These are phyloP conservation scores for Rubia tinctorum DNA, from an alignment of 305 asterid species.

Conservation along the genomic window DNA sequence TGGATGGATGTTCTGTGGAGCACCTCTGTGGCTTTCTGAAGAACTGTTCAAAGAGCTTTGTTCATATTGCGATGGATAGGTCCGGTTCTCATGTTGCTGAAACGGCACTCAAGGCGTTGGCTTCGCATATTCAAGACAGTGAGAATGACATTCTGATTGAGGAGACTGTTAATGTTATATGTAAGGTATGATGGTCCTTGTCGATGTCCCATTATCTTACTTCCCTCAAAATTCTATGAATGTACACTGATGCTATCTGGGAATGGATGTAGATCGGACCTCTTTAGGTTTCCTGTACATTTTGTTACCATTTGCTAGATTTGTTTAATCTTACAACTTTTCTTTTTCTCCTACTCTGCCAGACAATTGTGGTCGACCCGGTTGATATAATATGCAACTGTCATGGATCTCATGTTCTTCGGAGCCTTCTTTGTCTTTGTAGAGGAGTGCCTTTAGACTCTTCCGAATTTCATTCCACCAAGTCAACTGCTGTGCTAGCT, in stretches of 20 bases:
- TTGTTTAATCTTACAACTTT: conserved; percentile 5
- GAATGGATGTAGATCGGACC: not conserved
- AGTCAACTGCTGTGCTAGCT: conserved; percentile 63
- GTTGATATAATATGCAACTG: conserved; percentile 81
- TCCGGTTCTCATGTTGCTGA: conserved; percentile 99
- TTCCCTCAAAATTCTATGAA: not conserved
- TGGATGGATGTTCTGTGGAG: conserved; percentile 77
- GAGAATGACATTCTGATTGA: conserved; percentile 55
- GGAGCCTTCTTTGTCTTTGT: conserved; percentile 89
- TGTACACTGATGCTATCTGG: not conserved
- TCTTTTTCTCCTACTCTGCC: conserved; percentile 16
- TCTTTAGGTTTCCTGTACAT: not conserved
- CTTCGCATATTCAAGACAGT: conserved; percentile 63
- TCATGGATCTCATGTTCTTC: conserved; percentile 92
- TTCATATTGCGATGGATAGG: conserved; percentile 68
- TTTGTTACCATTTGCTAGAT: not conserved
- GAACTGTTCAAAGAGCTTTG: conserved; percentile 50
- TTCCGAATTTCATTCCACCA: conserved; percentile 63
- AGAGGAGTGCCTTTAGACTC: conserved; percentile 76
- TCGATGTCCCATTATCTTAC: not conserved
- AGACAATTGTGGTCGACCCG: conserved; percentile 70
- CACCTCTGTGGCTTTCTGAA: conserved; percentile 69
- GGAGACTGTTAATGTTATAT: conserved; percentile 52
- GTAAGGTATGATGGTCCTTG: conserved; percentile 49
- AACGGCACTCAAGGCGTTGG: conserved; percentile 82